Evolutionary conservation across 371 early-diverging fungal species (phyloP).

Genomic region (Vairimorpha necatrix): DNA sequence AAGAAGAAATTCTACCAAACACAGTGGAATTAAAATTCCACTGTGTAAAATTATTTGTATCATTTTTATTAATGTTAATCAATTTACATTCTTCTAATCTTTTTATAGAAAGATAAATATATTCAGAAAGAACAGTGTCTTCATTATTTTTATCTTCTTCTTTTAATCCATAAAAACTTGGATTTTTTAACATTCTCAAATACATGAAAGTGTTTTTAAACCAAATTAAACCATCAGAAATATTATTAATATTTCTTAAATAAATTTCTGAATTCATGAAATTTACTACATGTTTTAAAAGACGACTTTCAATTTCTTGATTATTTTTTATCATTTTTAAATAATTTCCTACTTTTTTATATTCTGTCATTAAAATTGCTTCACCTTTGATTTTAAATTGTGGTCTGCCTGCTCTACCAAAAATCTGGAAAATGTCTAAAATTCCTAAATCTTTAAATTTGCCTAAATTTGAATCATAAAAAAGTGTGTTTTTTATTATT

Average conservation of each 20-base stretch:
- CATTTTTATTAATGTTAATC: slow-evolving; percentile 28
- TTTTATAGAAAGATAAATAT: slow-evolving; percentile 42
- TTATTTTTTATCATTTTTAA: slow-evolving; percentile 82
- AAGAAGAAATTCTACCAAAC: slow-evolving; percentile 46
- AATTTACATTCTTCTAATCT: slow-evolving; percentile 49
- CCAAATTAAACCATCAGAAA: slow-evolving; percentile 89
- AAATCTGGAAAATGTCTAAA: slow-evolving; percentile 76
- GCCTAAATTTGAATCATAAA: slow-evolving; percentile 81
- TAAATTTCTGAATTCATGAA: slow-evolving; percentile 90
- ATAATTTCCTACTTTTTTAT: slow-evolving; percentile 82
- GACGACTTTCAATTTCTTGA: slow-evolving; percentile 89
- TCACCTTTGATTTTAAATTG: slow-evolving; percentile 91
- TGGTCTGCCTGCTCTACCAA: slow-evolving; percentile 98
- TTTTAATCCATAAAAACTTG: slow-evolving; percentile 56
- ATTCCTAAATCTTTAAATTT: slow-evolving; percentile 75
- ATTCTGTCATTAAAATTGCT: slow-evolving; percentile 88
- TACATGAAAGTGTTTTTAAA: slow-evolving; percentile 88
- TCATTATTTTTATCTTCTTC: slow-evolving; percentile 70
- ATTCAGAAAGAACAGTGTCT: slow-evolving; percentile 43
- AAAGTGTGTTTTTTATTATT: slow-evolving; percentile 95
- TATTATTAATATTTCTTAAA: slow-evolving; percentile 77
- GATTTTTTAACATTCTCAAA: slow-evolving; percentile 71
- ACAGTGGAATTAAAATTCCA: slow-evolving; percentile 42
- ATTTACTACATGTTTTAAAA: slow-evolving; percentile 78
- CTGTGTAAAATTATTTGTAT: background rate